phyloP scores from a whole-genome alignment of 345 rosid genomes.

The Microthlaspi erraticum region DNA sequence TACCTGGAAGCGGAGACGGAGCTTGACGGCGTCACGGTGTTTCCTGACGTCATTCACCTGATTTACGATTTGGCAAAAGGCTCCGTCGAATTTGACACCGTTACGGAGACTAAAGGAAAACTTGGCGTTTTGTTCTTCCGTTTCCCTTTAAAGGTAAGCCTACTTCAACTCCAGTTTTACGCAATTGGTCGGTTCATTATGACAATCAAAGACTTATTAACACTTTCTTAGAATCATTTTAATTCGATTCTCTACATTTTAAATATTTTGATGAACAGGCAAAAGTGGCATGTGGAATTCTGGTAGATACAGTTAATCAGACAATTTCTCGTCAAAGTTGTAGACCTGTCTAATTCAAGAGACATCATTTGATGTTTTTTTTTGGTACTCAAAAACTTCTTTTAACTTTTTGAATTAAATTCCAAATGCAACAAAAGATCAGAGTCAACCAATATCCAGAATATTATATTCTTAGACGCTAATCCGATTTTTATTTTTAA shows the following conservation, averaged over 20 bases:
- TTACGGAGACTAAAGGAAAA: constrained; percentile 60
- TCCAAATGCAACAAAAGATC: not conserved
- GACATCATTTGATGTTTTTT: constrained; percentile 1
- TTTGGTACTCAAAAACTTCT: not conserved
- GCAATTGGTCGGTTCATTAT: constrained; percentile 17
- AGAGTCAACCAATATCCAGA: not conserved
- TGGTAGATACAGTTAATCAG: constrained; percentile 43
- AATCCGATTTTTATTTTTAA: not conserved
- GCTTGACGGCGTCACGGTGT: constrained; percentile 59
- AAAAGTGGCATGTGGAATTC: constrained; percentile 43
- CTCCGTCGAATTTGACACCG: constrained; percentile 58
- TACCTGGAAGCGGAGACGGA: constrained; percentile 69
- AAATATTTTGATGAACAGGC: constrained; percentile 31
- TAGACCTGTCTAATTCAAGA: constrained; percentile 35
- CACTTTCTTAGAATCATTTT: constrained; percentile 19
- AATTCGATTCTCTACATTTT: not conserved
- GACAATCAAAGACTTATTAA: not conserved
- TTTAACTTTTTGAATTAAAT: not conserved
- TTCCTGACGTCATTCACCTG: constrained; percentile 61
- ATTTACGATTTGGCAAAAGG: constrained; percentile 61
- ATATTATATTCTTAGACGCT: not conserved
- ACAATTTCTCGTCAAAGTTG: constrained; percentile 48
- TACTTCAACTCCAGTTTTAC: constrained; percentile 31
- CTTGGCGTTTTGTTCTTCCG: constrained; percentile 62
- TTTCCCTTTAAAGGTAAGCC: constrained; percentile 70